Percentiles rank a stretch among this genome's conserved stretches.
Conservation (phyloP, 2,329 filamentous ascomycete species). For the Penicillium sp. region DNA sequence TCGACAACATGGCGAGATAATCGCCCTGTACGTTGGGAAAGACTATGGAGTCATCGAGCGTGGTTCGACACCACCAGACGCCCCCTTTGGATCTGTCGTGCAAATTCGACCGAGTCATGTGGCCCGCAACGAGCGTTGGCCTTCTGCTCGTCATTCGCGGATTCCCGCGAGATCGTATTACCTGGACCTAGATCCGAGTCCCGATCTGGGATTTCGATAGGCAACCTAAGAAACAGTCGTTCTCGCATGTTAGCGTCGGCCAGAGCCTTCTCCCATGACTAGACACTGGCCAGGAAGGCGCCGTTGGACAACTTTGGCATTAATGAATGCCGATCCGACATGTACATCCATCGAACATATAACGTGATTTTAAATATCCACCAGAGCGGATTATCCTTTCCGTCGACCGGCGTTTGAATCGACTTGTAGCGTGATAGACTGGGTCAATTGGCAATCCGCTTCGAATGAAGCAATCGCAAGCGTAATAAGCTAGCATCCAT, state of each 20-base stretch:
- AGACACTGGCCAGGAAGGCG: not conserved
- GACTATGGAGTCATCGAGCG: conserved; percentile 24
- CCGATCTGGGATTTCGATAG: conserved; percentile 12
- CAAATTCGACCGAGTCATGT: conserved; percentile 8
- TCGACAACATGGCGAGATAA: conserved; percentile 31
- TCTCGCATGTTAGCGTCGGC: not conserved
- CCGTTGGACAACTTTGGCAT: not conserved
- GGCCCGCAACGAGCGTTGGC: not conserved
- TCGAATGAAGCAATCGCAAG: not conserved
- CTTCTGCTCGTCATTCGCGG: conserved; percentile 1
- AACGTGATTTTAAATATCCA: not conserved
- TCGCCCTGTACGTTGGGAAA: conserved; percentile 35
- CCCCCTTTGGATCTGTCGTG: conserved; percentile 24
- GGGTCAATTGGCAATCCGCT: not conserved
- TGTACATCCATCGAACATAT: not conserved
- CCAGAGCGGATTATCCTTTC: not conserved
- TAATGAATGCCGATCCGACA: not conserved
- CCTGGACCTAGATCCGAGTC: conserved; percentile 17
- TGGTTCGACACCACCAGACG: conserved; percentile 19
- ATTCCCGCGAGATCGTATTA: conserved; percentile 8
- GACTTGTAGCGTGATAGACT: not conserved
- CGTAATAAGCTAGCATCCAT: not conserved
- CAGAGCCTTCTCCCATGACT: not conserved
- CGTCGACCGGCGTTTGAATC: not conserved
- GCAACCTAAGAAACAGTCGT: not conserved